Conservation (phyloP, 768 basidiomycete species). For the Pleurotus ostreatus region DNA sequence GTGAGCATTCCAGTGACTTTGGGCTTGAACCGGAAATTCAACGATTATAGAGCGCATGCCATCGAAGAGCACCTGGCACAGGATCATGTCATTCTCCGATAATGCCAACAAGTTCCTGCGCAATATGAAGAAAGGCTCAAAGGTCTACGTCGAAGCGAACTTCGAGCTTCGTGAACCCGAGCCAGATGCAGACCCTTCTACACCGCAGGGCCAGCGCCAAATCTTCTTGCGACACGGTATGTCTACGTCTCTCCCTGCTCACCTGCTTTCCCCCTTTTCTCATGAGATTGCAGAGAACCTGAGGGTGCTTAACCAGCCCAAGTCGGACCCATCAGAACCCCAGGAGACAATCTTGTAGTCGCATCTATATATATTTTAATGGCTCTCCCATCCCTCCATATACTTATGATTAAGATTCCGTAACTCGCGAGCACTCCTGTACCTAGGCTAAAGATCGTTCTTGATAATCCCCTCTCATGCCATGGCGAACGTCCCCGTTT, state of each 20-base stretch:
- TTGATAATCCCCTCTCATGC: background rate
- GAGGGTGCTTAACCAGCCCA: slow-evolving; percentile 12
- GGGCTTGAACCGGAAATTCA: background rate
- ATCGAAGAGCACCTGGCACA: slow-evolving; percentile 67
- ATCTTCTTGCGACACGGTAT: slow-evolving; percentile 80
- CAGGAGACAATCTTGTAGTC: slow-evolving; percentile 9
- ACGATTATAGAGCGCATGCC: slow-evolving; percentile 42
- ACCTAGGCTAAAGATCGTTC: background rate
- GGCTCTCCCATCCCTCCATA: too few species aligned
- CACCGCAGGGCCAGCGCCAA: slow-evolving; percentile 73
- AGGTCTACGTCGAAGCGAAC: slow-evolving; percentile 77
- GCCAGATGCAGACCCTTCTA: slow-evolving; percentile 55
- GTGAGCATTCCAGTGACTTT: slow-evolving; percentile 31
- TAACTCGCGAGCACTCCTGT: too few species aligned
- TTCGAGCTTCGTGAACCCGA: slow-evolving; percentile 77
- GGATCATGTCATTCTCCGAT: slow-evolving; percentile 69
- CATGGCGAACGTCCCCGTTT: background rate
- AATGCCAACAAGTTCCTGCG: slow-evolving; percentile 58
- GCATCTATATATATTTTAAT: background rate
- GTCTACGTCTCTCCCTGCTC: slow-evolving; percentile 16
- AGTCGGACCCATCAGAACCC: background rate
- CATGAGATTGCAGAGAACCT: slow-evolving; percentile 9
- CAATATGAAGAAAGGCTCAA: slow-evolving; percentile 63
- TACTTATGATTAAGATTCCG: too few species aligned
- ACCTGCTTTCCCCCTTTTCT: background rate